Conservation (phyloP, 108 stramenopile genomes). For the Aurantiochytrium sp. region DNA sequence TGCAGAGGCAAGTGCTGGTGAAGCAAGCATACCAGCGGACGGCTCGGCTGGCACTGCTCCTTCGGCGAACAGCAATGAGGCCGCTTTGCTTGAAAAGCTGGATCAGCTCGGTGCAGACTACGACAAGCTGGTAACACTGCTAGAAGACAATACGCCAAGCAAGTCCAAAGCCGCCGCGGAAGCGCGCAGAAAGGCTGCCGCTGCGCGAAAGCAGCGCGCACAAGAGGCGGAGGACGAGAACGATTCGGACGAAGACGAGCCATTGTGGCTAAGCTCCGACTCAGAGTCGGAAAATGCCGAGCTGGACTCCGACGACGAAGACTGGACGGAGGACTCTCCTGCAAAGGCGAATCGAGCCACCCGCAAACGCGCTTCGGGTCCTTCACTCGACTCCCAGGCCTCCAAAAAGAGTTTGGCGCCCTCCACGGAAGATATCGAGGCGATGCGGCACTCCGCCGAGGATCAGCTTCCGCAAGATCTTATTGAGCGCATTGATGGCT, state of each 20-base stretch:
- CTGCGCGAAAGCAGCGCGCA: neutral
- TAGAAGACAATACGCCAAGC: neutral
- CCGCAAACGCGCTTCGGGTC: neutral
- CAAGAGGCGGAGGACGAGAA: neutral
- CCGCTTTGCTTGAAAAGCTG: neutral
- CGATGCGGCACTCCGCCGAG: neutral
- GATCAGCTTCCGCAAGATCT: neutral
- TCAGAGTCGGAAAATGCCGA: neutral
- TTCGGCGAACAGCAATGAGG: neutral
- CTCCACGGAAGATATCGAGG: neutral
- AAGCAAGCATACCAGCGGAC: neutral
- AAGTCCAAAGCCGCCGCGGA: neutral
- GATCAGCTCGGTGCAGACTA: neutral
- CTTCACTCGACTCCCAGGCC: neutral
- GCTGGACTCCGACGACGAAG: neutral
- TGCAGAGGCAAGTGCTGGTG: neutral
- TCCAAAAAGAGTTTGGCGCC: neutral
- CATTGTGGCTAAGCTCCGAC: neutral
- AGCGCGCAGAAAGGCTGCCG: neutral
- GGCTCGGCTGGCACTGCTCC: neutral
- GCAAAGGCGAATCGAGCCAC: neutral
- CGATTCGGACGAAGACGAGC: neutral
- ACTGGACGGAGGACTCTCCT: constrained; percentile 5
- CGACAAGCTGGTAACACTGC: neutral
- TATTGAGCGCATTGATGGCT: neutral